These are phyloP conservation scores for Aspergillus pseudotamarii DNA, from an alignment of 2,329 filamentous ascomycete species.

Conservation along the genomic window DNA sequence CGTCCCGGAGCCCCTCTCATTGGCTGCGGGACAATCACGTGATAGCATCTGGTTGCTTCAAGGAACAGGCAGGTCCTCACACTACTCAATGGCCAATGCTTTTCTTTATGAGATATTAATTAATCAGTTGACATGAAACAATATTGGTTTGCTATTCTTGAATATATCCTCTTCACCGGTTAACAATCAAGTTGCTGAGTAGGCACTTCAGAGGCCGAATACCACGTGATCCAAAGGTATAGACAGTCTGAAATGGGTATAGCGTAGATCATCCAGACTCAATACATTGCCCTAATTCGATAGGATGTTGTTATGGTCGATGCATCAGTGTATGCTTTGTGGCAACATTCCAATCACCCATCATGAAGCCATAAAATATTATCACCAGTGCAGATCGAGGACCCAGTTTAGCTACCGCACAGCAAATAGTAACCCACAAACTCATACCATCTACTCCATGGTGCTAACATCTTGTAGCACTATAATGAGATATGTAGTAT, in stretches of 20 bases:
- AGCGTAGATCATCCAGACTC: neutral
- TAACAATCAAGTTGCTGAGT: neutral
- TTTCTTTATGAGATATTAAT: neutral
- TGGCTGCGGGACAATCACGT: conserved; percentile 22
- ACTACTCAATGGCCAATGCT: neutral
- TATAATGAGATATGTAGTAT: no score
- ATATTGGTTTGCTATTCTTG: neutral
- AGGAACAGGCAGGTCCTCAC: neutral
- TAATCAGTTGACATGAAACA: neutral
- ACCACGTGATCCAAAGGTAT: neutral
- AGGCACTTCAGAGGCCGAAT: neutral
- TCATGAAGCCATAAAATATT: neutral
- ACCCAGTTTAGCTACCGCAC: no score
- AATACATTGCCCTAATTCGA: neutral
- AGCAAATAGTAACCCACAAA: no score
- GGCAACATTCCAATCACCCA: neutral
- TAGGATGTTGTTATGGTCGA: no score
- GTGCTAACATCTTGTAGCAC: no score
- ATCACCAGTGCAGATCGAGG: no score
- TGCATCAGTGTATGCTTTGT: no score
- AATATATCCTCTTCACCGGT: neutral
- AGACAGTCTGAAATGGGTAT: neutral
- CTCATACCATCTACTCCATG: no score
- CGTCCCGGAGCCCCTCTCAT: conserved; percentile 25
- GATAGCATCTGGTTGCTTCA: neutral